These are phyloP conservation scores for Puccinellia tenuiflora DNA, from an alignment of 176 grass and related monocot genomes.

Conservation along the genomic window DNA sequence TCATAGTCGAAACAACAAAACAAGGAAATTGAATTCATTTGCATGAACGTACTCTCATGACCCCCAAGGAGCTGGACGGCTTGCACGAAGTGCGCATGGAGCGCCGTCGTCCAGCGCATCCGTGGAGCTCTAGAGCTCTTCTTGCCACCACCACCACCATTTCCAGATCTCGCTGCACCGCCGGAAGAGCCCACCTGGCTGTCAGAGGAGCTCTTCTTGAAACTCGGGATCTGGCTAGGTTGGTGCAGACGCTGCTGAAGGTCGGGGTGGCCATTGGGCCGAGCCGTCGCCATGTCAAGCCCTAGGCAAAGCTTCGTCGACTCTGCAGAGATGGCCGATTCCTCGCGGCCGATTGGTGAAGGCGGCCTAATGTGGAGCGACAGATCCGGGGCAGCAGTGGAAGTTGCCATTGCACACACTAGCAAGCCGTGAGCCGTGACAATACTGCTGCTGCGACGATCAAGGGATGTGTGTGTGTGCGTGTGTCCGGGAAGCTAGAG, in stretches of 20 bases:
- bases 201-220: slow-evolving; percentile 53
- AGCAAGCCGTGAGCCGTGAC: neutral
- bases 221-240: slow-evolving; percentile 59
- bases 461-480: neutral
- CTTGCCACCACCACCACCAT: slow-evolving; percentile 24
- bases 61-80: slow-evolving; percentile 92
- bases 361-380: slow-evolving; percentile 81
- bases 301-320: slow-evolving; percentile 52
- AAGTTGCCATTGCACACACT: slow-evolving; percentile 16
- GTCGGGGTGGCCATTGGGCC: neutral
- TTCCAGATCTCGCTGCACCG: slow-evolving; percentile 22
- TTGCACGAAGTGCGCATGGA: slow-evolving; percentile 92
- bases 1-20: neutral
- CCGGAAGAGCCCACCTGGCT: neutral
- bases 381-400: slow-evolving; percentile 42
- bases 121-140: slow-evolving; percentile 81
- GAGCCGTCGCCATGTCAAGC: slow-evolving; percentile 7
- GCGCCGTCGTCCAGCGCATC: slow-evolving; percentile 94
- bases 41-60: slow-evolving; percentile 73
- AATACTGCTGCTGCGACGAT: neutral
- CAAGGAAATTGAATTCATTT: neutral
- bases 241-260: slow-evolving; percentile 34
- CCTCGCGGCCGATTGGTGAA: slow-evolving; percentile 20
- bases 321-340: slow-evolving; percentile 33
- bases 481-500: slow-evolving; percentile 13